Percentiles rank a stretch among this genome's conserved stretches.
Evolutionary conservation across 2,329 filamentous ascomycete species (phyloP).

Genomic region (Fusarium albidum): DNA sequence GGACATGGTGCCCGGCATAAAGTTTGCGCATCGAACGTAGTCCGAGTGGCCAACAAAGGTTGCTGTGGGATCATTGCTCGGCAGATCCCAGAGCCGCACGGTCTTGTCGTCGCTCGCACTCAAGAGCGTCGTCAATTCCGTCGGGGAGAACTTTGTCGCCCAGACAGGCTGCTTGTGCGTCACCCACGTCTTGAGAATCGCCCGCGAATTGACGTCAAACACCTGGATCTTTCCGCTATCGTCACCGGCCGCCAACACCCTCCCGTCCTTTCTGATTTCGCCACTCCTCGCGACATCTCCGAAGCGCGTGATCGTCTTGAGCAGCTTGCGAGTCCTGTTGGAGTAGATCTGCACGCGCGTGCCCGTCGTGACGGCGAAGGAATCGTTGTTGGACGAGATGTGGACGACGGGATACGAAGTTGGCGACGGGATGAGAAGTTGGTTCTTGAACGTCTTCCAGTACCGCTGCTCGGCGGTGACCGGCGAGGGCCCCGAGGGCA

Average conservation of each 20-base stretch:
- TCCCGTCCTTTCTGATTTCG: constrained; percentile 86
- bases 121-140: constrained; percentile 85
- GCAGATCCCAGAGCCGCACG: constrained; percentile 92
- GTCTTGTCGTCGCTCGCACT: constrained; percentile 93
- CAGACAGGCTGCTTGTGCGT: constrained; percentile 95
- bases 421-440: constrained; percentile 87
- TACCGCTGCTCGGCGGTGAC: constrained; percentile 93
- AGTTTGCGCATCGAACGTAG: constrained; percentile 88
- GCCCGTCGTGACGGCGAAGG: constrained; percentile 94
- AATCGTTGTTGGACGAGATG: constrained; percentile 79
- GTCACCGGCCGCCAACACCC: constrained; percentile 89
- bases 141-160: constrained; percentile 89
- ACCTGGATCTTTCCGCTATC: constrained; percentile 93
- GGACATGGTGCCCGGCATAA: constrained; percentile 78
- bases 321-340: constrained; percentile 85
- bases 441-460: constrained; percentile 95
- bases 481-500: constrained; percentile 82
- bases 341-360: constrained; percentile 94
- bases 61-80: constrained; percentile 76
- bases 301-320: constrained; percentile 95
- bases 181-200: constrained; percentile 94
- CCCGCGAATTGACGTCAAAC: constrained; percentile 87
- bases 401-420: constrained; percentile 90
- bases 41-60: constrained; percentile 89
- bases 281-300: constrained; percentile 90